Evolutionary conservation across 2,329 filamentous ascomycete species (phyloP).

Genomic region (Fusarium nanum): DNA sequence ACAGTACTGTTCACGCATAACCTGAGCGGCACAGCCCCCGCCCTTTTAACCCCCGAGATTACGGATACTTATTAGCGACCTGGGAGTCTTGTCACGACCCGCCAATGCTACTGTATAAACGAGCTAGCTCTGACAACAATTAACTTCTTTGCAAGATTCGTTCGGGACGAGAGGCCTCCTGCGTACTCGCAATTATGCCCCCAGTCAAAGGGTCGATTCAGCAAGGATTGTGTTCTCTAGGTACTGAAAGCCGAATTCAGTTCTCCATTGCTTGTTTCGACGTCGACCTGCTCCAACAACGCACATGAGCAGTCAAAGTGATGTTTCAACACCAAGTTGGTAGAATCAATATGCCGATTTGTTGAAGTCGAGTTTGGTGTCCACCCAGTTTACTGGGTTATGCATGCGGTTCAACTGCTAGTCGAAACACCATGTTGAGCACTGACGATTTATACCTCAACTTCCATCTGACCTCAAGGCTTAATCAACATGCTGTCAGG

Average conservation of each 20-base stretch:
- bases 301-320: not conserved
- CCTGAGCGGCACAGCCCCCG: constrained; percentile 23
- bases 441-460: constrained; percentile 6
- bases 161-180: constrained; percentile 31
- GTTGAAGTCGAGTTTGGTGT: not conserved
- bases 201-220: not conserved
- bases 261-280: constrained; percentile 14
- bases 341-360: not conserved
- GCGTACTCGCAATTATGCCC: constrained; percentile 5
- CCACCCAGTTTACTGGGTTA: constrained; percentile 10
- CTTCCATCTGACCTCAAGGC: not conserved
- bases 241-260: not conserved
- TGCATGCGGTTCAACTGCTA: constrained; percentile 6
- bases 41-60: constrained; percentile 11
- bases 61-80: constrained; percentile 20
- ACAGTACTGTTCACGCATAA: constrained; percentile 5
- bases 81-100: constrained; percentile 14
- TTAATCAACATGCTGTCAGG: constrained; percentile 3
- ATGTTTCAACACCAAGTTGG: not conserved
- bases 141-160: constrained; percentile 2
- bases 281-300: not conserved
- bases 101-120: constrained; percentile 10
- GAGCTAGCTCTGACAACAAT: constrained; percentile 28
- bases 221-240: not conserved
- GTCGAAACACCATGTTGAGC: not conserved